phyloP scores from a whole-genome alignment of 371 early-diverging fungal species.

The Dinochytrium kinnereticum region DNA sequence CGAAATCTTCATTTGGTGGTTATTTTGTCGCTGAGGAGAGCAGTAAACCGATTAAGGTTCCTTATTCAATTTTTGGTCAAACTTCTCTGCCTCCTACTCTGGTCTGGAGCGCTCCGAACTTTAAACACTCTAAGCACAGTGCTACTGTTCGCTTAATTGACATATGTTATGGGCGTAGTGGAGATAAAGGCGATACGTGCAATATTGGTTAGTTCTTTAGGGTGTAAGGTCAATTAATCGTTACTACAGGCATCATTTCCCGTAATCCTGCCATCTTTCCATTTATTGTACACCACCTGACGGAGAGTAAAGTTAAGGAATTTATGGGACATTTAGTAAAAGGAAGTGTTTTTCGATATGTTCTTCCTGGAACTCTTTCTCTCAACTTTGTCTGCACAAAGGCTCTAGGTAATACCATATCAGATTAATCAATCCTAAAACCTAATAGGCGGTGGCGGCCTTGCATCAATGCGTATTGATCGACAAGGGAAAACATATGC shows the following conservation, averaged over 20 bases:
- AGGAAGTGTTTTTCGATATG: constrained; percentile 68
- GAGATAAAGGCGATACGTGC: constrained; percentile 77
- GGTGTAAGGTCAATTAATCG: not conserved
- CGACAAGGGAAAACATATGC: constrained; percentile 80
- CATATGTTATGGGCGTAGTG: constrained; percentile 72
- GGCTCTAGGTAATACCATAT: constrained; percentile 56
- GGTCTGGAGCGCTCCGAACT: no score
- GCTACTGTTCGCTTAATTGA: constrained; percentile 60
- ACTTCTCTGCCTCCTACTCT: no score
- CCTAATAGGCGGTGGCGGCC: constrained; percentile 69
- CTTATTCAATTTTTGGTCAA: constrained; percentile 10
- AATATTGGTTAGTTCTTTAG: constrained; percentile 60
- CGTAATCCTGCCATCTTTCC: constrained; percentile 66
- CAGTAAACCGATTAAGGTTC: not conserved
- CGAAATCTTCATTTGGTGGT: constrained; percentile 59
- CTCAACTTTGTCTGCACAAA: constrained; percentile 76
- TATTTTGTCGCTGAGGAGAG: constrained; percentile 50
- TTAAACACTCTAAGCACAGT: no score
- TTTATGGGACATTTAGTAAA: constrained; percentile 71
- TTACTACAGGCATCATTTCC: constrained; percentile 60
- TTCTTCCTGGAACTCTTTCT: constrained; percentile 67
- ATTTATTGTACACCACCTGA: constrained; percentile 49
- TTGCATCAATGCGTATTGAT: constrained; percentile 70
- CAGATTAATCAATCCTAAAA: constrained; percentile 2
- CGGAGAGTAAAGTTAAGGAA: constrained; percentile 55